Conservation (phyloP, 108 stramenopile species). For the Skeletonema menzelii region DNA sequence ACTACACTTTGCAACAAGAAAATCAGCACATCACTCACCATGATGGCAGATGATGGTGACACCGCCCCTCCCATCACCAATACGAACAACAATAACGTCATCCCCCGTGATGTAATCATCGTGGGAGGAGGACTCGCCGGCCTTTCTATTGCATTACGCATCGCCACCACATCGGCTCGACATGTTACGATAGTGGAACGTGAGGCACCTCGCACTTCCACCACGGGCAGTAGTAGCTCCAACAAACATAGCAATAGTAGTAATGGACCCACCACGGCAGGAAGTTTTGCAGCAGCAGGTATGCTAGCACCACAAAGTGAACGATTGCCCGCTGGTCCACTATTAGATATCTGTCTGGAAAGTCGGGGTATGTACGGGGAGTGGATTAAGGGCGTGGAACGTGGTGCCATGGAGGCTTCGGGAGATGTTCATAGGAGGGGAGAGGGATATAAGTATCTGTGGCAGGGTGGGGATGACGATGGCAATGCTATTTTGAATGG, state of each 20-base stretch:
- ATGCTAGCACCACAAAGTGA: constrained; percentile 91
- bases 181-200: constrained; percentile 77
- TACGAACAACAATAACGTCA: constrained; percentile 3
- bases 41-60: background rate
- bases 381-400: constrained; percentile 70
- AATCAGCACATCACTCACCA: background rate
- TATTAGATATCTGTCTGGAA: constrained; percentile 82
- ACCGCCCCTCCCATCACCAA: background rate
- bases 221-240: background rate
- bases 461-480: constrained; percentile 21
- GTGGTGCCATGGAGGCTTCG: constrained; percentile 58
- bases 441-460: constrained; percentile 59
- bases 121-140: constrained; percentile 82
- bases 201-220: constrained; percentile 22
- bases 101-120: constrained; percentile 66
- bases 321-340: constrained; percentile 79
- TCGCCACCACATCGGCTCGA: constrained; percentile 61
- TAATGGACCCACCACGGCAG: constrained; percentile 27
- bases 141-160: constrained; percentile 68
- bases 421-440: background rate
- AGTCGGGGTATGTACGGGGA: constrained; percentile 71
- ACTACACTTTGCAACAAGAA: background rate
- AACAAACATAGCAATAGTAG: background rate
- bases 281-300: constrained; percentile 79
- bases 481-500: constrained; percentile 2